These are phyloP conservation scores for Capsicum baccatum DNA, from an alignment of 257 asterid species.

Conservation along the genomic window DNA sequence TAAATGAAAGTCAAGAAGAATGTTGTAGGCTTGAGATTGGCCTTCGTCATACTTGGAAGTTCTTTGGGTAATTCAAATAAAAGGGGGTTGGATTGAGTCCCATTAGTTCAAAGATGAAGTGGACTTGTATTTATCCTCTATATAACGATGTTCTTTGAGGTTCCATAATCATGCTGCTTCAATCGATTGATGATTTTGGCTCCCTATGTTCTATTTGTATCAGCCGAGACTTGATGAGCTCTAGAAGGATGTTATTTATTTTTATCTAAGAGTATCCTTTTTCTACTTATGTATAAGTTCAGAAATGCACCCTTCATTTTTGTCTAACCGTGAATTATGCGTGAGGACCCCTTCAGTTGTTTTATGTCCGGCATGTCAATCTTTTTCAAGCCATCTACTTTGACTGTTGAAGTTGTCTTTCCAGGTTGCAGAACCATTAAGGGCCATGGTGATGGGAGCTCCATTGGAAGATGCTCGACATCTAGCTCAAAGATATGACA, in stretches of 20 bases:
- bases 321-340: neutral
- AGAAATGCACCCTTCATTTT: neutral
- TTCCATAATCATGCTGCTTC: neutral
- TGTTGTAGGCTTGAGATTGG: neutral
- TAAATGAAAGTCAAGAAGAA: neutral
- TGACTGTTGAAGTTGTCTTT: slow-evolving; percentile 4
- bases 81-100: neutral
- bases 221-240: slow-evolving; percentile 18
- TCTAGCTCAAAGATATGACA: slow-evolving; percentile 96
- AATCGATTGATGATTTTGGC: slow-evolving; percentile 6
- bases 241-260: neutral
- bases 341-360: neutral
- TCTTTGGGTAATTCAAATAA: slow-evolving; percentile 10
- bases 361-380: neutral
- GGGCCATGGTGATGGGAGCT: slow-evolving; percentile 99
- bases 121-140: neutral
- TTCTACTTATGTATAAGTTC: neutral
- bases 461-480: slow-evolving; percentile 99
- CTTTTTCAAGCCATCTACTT: slow-evolving; percentile 17
- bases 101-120: neutral
- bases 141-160: slow-evolving; percentile 22
- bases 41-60: slow-evolving; percentile 10
- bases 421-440: slow-evolving; percentile 97
- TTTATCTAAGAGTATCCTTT: neutral
- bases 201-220: slow-evolving; percentile 8